Conservation (phyloP, 139 green algal genomes). For the Pseudopediastrum boryanum region DNA sequence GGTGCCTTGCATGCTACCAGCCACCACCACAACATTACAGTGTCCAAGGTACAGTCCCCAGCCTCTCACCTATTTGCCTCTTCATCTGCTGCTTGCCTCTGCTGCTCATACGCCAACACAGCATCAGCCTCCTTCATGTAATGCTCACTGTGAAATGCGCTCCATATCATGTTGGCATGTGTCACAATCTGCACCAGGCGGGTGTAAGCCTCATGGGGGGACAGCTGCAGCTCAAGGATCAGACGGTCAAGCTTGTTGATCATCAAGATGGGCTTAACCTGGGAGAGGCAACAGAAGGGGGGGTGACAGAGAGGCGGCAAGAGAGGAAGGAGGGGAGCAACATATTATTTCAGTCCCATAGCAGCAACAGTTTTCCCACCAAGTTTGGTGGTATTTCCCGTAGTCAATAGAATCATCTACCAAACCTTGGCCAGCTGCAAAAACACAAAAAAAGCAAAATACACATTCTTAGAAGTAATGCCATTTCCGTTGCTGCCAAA, state of each 20-base stretch:
- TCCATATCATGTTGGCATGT: constrained; percentile 96
- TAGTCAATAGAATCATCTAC: no score
- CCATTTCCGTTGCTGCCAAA: no score
- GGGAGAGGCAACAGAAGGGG: no score
- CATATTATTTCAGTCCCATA: no score
- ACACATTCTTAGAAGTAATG: no score
- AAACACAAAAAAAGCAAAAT: no score
- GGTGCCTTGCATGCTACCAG: background rate
- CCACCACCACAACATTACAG: background rate
- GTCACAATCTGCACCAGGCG: constrained; percentile 82
- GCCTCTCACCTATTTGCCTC: background rate
- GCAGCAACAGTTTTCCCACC: no score
- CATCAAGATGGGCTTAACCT: constrained; percentile 86
- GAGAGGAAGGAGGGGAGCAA: no score
- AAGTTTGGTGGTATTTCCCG: no score
- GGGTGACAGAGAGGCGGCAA: no score
- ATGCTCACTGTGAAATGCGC: constrained; percentile 84
- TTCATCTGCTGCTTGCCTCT: constrained; percentile 36
- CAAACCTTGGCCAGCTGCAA: no score
- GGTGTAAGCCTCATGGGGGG: constrained; percentile 80
- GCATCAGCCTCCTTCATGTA: constrained; percentile 91
- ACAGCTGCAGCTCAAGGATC: constrained; percentile 85
- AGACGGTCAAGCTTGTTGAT: constrained; percentile 99
- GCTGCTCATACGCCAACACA: constrained; percentile 75
- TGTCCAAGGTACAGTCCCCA: no score